phyloP scores from a whole-genome alignment of 192 early-diverging fungal species.

The Umbelopsis sp. region DNA sequence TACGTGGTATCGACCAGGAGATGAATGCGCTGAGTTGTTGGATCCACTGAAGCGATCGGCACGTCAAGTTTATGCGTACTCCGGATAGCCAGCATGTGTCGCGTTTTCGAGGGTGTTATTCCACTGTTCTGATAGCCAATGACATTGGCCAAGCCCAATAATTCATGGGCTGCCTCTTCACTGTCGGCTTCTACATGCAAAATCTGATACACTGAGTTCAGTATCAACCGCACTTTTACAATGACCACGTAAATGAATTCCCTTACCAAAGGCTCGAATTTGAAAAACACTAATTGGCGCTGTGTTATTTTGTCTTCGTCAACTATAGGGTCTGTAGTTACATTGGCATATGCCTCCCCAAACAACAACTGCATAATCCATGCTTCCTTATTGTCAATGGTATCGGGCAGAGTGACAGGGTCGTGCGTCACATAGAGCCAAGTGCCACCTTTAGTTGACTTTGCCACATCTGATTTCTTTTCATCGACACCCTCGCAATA shows the following conservation, averaged over 20 bases:
- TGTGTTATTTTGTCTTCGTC: slow-evolving; percentile 13
- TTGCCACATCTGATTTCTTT: slow-evolving; percentile 25
- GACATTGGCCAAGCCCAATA: slow-evolving; percentile 47
- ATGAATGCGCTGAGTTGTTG: slow-evolving; percentile 30
- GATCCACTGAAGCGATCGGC: slow-evolving; percentile 52
- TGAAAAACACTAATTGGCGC: slow-evolving; percentile 48
- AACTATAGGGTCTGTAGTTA: not conserved
- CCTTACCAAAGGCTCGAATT: slow-evolving; percentile 59
- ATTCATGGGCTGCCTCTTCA: slow-evolving; percentile 46
- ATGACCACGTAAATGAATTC: not conserved
- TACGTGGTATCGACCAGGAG: slow-evolving; percentile 47
- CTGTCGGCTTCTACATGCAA: slow-evolving; percentile 56
- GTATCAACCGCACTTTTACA: slow-evolving; percentile 2
- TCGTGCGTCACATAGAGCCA: slow-evolving; percentile 58
- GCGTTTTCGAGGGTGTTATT: slow-evolving; percentile 47
- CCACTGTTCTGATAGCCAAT: slow-evolving; percentile 58
- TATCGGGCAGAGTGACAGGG: slow-evolving; percentile 35
- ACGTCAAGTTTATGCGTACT: slow-evolving; percentile 54
- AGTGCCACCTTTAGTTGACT: slow-evolving; percentile 45
- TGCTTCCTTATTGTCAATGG: slow-evolving; percentile 11
- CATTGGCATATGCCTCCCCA: slow-evolving; percentile 31
- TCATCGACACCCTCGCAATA: slow-evolving; percentile 50
- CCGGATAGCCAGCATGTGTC: slow-evolving; percentile 57
- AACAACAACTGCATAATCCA: slow-evolving; percentile 40
- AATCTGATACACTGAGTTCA: slow-evolving; percentile 31